Evolutionary conservation across 441 rosid genomes (phyloP).

Genomic region (Erodium texanum): DNA sequence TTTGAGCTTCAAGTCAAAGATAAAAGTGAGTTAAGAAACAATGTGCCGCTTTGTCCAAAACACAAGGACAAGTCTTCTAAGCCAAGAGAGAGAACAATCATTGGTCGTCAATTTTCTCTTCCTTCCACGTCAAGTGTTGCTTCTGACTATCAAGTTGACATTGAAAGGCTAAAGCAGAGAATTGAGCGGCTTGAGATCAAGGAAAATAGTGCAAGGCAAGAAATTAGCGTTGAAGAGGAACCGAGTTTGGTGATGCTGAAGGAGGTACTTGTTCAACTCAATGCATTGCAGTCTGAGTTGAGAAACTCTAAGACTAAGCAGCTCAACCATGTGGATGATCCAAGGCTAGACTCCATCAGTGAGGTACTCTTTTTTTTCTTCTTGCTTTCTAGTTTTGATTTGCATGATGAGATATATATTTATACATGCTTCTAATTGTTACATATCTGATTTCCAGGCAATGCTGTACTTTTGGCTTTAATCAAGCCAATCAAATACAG

Average conservation of each 20-base stretch:
- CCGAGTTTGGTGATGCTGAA: slow-evolving; percentile 46
- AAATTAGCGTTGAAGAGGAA: slow-evolving; percentile 29
- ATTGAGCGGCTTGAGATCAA: slow-evolving; percentile 50
- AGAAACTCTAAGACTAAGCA: slow-evolving; percentile 37
- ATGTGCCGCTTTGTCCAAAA: slow-evolving; percentile 22
- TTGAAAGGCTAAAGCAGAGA: slow-evolving; percentile 38
- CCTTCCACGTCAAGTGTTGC: slow-evolving; percentile 9
- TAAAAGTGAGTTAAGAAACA: slow-evolving; percentile 26
- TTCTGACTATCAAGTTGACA: slow-evolving; percentile 27
- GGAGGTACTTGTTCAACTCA: slow-evolving; percentile 58
- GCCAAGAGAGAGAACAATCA: slow-evolving; percentile 23
- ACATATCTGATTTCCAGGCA: slow-evolving; percentile 41
- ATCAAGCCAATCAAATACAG: slow-evolving; percentile 14
- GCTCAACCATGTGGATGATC: slow-evolving; percentile 25
- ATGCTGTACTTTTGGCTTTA: slow-evolving; percentile 76
- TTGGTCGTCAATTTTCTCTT: slow-evolving; percentile 20
- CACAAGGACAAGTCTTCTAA: slow-evolving; percentile 29
- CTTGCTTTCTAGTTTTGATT: not conserved
- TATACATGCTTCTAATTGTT: not conserved
- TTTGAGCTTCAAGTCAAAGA: slow-evolving; percentile 9
- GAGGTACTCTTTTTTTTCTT: slow-evolving; percentile 47
- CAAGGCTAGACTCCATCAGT: slow-evolving; percentile 24
- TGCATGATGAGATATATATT: not conserved
- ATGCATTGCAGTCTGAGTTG: slow-evolving; percentile 49
- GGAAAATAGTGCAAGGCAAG: slow-evolving; percentile 25